Conservation (phyloP, 2,329 filamentous ascomycete genomes). For the Scytalidium sp. region DNA sequence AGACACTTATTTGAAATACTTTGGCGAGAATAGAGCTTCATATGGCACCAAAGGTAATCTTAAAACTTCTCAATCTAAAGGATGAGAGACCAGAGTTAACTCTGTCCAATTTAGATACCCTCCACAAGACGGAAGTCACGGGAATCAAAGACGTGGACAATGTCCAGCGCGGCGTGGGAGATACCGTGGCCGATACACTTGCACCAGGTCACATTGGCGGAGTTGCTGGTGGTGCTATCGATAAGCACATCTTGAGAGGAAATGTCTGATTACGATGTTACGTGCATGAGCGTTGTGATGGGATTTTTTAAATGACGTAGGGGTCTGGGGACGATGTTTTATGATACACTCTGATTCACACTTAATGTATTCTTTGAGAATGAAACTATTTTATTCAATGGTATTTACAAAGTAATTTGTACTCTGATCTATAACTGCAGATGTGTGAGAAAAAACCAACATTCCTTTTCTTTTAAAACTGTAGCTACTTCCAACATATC, state of each 20-base stretch:
- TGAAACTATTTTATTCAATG: too few relatives aligned
- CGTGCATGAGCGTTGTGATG: too few relatives aligned
- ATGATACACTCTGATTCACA: too few relatives aligned
- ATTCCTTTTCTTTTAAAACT: too few relatives aligned
- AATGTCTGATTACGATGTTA: conserved; percentile 6
- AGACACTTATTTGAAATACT: conserved; percentile 25
- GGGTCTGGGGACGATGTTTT: too few relatives aligned
- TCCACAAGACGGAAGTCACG: conserved; percentile 21
- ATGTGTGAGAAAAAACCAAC: too few relatives aligned
- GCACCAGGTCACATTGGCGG: conserved; percentile 12
- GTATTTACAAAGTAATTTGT: too few relatives aligned
- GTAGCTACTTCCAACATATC: too few relatives aligned
- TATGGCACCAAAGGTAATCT: conserved; percentile 27
- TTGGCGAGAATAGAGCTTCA: conserved; percentile 24
- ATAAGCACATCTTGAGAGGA: conserved; percentile 20
- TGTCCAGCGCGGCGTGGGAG: conserved; percentile 17
- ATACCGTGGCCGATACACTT: conserved; percentile 18
- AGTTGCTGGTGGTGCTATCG: conserved; percentile 16
- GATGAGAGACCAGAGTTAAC: not conserved
- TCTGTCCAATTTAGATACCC: conserved; percentile 12
- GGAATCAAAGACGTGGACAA: conserved; percentile 24
- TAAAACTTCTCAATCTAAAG: too few relatives aligned
- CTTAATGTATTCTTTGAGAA: too few relatives aligned
- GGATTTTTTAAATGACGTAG: too few relatives aligned
- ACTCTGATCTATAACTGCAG: too few relatives aligned